Base-by-base conservation (phyloP, 305 asterid genomes). In the Fraxinus paxiana region DNA sequence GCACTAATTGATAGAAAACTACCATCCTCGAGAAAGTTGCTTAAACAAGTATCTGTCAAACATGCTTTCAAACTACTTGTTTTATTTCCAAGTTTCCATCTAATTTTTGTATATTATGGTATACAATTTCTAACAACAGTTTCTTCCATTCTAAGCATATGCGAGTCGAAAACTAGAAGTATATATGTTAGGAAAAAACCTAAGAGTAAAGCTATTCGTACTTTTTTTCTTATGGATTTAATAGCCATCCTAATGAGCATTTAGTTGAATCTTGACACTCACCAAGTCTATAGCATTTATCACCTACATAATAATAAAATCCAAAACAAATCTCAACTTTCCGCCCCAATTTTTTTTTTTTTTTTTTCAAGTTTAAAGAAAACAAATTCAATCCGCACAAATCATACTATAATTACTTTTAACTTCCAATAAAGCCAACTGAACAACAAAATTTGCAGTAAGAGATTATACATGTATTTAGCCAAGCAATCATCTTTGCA, bases 401-500 rank as follows among this genome's bases (percentile, higher is more conserved):
- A 30, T 69, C 41, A 69, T 69, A 69, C 17, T 12, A 13, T 38
- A 30, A 13, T 63, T 7, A 63, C 35, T 63, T 24, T 10, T 63
- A 63, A 12, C 34, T 67, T 67, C 9, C 74, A 67, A 26, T 61
- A 26, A 67, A 24, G 38, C 38, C 38, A 67, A 67, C 22, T 51
- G 28, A 80, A 59, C 73, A 24, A 20, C 8, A 24, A 6, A 51
- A 70, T 70, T 26, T 6, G 37, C n/a, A 77, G 78, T 12, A 78
- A 82, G 69, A 48, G 51, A 84, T 69, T 96, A 65, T 93, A 96
- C 99, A 96, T 82, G 91, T 93, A 94, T 81, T 88, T 86, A 77
- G 94, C 82, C 79, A 96, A 83, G 92, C 98, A 96, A 82, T 87
- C 83, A 51, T 88, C 83, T 71, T 86, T 76, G 28, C 82, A 71